Evolutionary conservation across 2,329 filamentous ascomycete species (phyloP), one percentile per base, ranked within the genome.

Genomic region (Orbilia blumenaviensis): DNA sequence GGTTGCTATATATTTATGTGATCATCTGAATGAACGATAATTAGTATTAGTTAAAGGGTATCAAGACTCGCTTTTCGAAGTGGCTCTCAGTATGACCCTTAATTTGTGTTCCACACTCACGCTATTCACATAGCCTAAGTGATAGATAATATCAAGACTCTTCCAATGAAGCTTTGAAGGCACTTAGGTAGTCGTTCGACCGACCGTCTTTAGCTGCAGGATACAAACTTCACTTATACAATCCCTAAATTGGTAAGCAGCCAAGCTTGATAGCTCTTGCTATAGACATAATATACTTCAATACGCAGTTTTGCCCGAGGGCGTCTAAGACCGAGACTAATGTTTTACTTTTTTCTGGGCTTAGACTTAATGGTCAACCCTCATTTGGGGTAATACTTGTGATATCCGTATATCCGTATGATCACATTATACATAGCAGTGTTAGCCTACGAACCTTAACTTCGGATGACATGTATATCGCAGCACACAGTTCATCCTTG

Each of bases 171-270:
- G n/a, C n/a, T n/a, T n/a, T n/a, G n/a, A n/a, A n/a, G n/a, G n/a
- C n/a, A n/a, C n/a, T n/a, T n/a, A 25, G 71, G 71, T 34, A 75
- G 56, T 68, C 64, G 29, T 36, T 64, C 71, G 56, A 58, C 38
- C 18, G 56, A n/a, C n/a, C n/a, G n/a, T n/a, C n/a, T n/a, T n/a
- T n/a, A 5, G 23, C 56, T 58, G 21, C 68, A 23, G n/a, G 16
- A 32, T 21, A 25, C 16, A 16, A 32, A 38, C 9, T 25, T 1
- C n/a, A n/a, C n/a, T n/a, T n/a, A n/a, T n/a, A n/a, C 6, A 54
- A 74, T 61, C 60, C 46, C 25, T 66, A 56, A 63, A 58, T 50
- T 27, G 18, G 67, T 64, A 18, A 54, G 34, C 21, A 27, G 23
- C 12, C 4, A 21, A 48, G 60, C 21, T 50, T 21, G 14, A 10